Conservation (phyloP, 2,329 filamentous ascomycete genomes). For the Lojkania enalia region DNA sequence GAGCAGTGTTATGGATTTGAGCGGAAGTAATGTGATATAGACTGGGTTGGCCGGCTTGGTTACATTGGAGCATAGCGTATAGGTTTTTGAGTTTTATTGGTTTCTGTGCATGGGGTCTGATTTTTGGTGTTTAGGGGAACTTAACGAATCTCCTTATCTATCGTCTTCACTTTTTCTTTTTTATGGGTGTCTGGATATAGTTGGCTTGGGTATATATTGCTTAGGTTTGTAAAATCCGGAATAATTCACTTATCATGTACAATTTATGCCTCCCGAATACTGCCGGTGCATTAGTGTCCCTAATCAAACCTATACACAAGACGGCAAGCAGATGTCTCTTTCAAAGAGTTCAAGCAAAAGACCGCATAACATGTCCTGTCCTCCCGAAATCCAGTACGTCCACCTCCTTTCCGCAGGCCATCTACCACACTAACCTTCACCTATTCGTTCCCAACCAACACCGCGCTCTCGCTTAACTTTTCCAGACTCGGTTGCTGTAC, state of each 20-base stretch:
- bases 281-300: no score
- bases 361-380: no score
- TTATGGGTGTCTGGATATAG: conserved; percentile 3
- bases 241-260: no score
- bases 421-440: no score
- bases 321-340: no score
- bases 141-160: conserved; percentile 14
- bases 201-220: conserved; percentile 7
- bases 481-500: conserved; percentile 41
- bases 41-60: background rate
- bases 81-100: conserved; percentile 3
- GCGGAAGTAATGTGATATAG: conserved; percentile 35
- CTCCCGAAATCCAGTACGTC: no score
- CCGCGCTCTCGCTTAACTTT: conserved; percentile 29
- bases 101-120: conserved; percentile 7
- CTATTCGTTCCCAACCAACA: conserved; percentile 25
- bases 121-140: conserved; percentile 20
- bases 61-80: conserved; percentile 9
- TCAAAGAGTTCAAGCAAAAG: no score
- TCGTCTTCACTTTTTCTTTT: conserved; percentile 5
- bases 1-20: conserved; percentile 42
- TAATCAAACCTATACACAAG: no score
- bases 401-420: no score
- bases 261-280: no score
- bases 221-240: conserved; percentile 7